Base-by-base conservation (phyloP, 495 filamentous ascomycete genomes). In the Aspergillus bertholletiae region DNA sequence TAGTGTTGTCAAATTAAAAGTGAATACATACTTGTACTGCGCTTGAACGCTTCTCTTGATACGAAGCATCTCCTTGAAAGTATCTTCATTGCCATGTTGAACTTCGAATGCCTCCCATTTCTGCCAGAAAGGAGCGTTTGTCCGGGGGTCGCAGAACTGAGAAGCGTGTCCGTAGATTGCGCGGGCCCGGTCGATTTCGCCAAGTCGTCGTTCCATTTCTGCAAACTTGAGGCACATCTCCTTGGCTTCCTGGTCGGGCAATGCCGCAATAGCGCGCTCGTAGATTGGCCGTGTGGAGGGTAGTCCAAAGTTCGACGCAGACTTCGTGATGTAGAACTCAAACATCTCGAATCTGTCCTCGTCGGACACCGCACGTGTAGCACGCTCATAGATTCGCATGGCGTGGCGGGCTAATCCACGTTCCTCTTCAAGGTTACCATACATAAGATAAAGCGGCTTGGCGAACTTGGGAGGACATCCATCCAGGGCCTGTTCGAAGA, bases 151-250 rank as follows among this genome's bases (percentile, higher is more conserved):
- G 71, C 90, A 95, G 76, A 97, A 99, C 65, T 99, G 94, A 13
- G 89, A 95, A 17, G 89, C 94, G 65, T 99, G 94, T 9, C 90
- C 94, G 62, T 93, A 99, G 55, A 99, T 96, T 7, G 91, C 91
- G 60, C 94, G 80, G 7, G 94, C 93, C 39, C 95, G 85, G 68
- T 99, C 94, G 65, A 99, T 96, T 70, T 99, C 94, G 50, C 94
- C 94, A 0, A 99, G 84, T 18, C 94, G 71, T 61, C 95, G 83
- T 78, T 99, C 94, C 95, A 97, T 97, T 67, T 99, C 94, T 8
- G 94, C 95, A 58, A 97, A 99, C 67, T 97, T 97, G 64, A 97
- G 84, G 72, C 95, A 97, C 95, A 97, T 99, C 59, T 95, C 89
- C 63, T 88, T 87, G 5, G 94, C 94, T 74, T 97, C 94, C 62